Base-by-base conservation (phyloP, 1,284 basidiomycete genomes). In the Phellopilus nigrolimitatus region DNA sequence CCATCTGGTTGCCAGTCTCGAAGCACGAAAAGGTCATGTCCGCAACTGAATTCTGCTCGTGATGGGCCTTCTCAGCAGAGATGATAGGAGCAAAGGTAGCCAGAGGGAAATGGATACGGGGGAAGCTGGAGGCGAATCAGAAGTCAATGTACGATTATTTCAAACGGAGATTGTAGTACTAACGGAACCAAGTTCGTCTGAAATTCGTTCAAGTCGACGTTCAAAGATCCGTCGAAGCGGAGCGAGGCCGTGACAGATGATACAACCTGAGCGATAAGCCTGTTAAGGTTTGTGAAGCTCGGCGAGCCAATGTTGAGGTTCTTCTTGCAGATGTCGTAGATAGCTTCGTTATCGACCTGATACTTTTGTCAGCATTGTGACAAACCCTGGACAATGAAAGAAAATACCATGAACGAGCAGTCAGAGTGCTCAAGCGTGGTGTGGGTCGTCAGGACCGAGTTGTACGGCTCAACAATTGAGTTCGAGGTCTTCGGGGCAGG, bases 1-100 rank as follows among this genome's bases (percentile, higher is more conserved):
- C 95, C 95, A 99, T 95, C 74, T 98, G 95, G 75, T 95, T 97
- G 60, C 93, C 94, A 59, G 82, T 80, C 77, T 99, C 95, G 73
- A 99, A 99, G 76, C 93, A 97, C 53, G 94, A 87, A 76, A 91
- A 94, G 59, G 95, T 99, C 93, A 99, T 97, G 68, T 99, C 95
- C 41, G 91, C 83, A 30, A 98, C 95, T 24, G 91, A 92, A 78
- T 99, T 98, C 73, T 95, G 91, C 71, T 99, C 95, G 69, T 99
- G 95, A 63, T 82, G 82, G 22, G 94, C 89, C 71, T 86, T 89
- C 56, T 87, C 86, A 7, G 82, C 81, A 27, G 92, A 95, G 64
- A 98, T 79, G 64, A 99, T 88, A 47, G 95, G 97, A 1, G 95
- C 91, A 68, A 91, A 97, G 54, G 92, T 95, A 52, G 95, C 94